These are phyloP conservation scores for Globisporangium middletonii DNA, from an alignment of 352 stramenopile species.

Conservation along the genomic window DNA sequence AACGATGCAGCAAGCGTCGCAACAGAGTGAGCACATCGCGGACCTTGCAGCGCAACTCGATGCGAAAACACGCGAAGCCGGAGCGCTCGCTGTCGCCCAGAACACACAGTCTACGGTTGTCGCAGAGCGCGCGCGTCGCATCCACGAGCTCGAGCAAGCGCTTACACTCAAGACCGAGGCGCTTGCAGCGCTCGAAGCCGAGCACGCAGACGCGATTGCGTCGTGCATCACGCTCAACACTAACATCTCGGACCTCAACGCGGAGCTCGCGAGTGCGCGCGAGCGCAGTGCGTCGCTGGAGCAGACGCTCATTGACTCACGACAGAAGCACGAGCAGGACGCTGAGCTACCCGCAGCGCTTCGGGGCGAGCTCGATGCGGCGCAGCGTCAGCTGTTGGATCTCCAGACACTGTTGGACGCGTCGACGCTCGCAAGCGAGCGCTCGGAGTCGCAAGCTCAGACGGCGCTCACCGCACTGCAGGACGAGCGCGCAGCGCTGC, in stretches of 20 bases:
- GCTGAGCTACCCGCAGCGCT: neutral
- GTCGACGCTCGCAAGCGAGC: neutral
- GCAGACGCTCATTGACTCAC: neutral
- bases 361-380: neutral
- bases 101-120: neutral
- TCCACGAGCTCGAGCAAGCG: slow-evolving; percentile 1
- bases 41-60: neutral
- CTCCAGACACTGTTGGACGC: neutral
- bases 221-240: neutral
- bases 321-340: neutral
- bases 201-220: neutral
- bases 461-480: neutral
- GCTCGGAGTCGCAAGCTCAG: slow-evolving; percentile 1
- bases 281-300: neutral
- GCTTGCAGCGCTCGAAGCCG: neutral
- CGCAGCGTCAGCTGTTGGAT: neutral
- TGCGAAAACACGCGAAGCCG: neutral
- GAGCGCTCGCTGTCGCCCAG: neutral
- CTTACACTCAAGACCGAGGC: neutral
- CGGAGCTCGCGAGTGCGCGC: neutral
- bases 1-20: neutral
- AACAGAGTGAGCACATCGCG: neutral
- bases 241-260: slow-evolving; percentile 3
- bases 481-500: neutral
- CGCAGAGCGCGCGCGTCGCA: neutral